phyloP scores from a whole-genome alignment of 1,139 yeast genomes.

The Trichomonascaceae sp. region DNA sequence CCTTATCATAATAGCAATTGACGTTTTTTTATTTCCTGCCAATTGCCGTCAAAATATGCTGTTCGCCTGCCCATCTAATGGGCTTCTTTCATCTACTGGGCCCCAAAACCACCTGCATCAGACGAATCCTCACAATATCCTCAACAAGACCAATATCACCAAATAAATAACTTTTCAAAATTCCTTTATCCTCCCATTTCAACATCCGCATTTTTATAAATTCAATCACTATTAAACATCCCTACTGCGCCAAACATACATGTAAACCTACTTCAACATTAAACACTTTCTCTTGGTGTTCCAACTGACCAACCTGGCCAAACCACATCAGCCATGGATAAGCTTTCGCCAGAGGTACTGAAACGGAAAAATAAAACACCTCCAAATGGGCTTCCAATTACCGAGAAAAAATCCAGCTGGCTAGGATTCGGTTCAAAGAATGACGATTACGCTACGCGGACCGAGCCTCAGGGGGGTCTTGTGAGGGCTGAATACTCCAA shows the following conservation, averaged over 20 bases:
- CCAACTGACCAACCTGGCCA: not conserved
- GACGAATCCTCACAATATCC: not conserved
- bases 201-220: not conserved
- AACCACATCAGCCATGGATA: not conserved
- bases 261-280: not conserved
- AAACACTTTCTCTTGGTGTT: not conserved
- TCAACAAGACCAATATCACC: not conserved
- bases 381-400: slow-evolving; percentile 5
- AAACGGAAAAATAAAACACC: slow-evolving; percentile 5
- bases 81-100: too few relatives aligned
- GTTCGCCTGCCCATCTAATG: too few relatives aligned
- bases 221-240: not conserved
- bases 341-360: slow-evolving; percentile 2
- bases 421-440: not conserved
- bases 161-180: not conserved
- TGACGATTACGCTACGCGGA: not conserved
- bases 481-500: not conserved
- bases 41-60: too few relatives aligned
- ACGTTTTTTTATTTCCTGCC: too few relatives aligned
- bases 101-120: not conserved
- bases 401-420: slow-evolving; percentile 4
- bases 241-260: not conserved
- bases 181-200: not conserved
- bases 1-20: too few relatives aligned
- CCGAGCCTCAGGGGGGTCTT: slow-evolving; percentile 8